Evolutionary conservation across 495 filamentous ascomycete genomes (phyloP).

Genomic region (Penicillium angulare): DNA sequence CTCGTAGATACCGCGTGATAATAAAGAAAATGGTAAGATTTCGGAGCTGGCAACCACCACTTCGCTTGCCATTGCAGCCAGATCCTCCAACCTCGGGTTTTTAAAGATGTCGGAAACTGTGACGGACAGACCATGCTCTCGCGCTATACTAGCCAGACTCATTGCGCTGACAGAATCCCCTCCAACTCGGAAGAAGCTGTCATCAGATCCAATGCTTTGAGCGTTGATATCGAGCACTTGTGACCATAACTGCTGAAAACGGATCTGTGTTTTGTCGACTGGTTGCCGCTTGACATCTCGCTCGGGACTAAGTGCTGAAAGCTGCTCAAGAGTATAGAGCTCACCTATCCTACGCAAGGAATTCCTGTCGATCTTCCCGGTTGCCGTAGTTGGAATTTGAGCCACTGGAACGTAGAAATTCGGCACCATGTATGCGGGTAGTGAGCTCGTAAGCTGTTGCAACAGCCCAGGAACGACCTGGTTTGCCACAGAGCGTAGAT

Average conservation of each 20-base stretch:
- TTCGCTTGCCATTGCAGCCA: background rate
- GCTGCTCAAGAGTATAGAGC: background rate
- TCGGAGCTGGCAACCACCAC: background rate
- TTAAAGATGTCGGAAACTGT: background rate
- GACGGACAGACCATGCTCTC: background rate
- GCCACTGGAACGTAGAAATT: constrained; percentile 29
- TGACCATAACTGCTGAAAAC: constrained; percentile 20
- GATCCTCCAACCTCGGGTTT: background rate
- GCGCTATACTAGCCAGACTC: background rate
- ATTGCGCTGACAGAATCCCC: constrained; percentile 2
- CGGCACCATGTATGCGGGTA: constrained; percentile 38
- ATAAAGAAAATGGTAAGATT: background rate
- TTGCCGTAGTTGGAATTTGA: constrained; percentile 28
- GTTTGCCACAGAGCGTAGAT: background rate
- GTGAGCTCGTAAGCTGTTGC: background rate
- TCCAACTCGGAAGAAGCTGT: constrained; percentile 4
- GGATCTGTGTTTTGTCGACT: constrained; percentile 1
- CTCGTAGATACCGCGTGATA: too few relatives aligned
- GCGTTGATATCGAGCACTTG: constrained; percentile 13
- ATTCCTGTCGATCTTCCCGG: background rate
- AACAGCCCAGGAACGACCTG: background rate
- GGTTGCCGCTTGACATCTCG: too few relatives aligned
- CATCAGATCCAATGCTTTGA: constrained; percentile 19
- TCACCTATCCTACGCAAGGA: background rate
- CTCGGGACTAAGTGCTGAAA: too few relatives aligned